Evolutionary conservation across 2,329 filamentous ascomycete genomes (phyloP).

Genomic region (Paracoccidioides brasiliensis): DNA sequence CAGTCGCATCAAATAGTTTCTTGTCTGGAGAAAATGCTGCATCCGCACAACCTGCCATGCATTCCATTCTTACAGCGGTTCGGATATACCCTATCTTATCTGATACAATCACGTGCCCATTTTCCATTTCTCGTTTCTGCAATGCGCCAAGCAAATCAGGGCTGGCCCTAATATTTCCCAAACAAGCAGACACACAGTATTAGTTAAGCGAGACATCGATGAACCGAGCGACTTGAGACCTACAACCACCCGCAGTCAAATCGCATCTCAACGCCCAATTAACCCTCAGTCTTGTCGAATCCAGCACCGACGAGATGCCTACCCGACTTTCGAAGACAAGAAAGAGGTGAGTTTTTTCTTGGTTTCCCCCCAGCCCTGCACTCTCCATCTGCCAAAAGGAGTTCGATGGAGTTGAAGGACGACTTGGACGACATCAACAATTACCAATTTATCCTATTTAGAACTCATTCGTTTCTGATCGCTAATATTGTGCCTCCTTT

Average conservation of each 20-base stretch:
- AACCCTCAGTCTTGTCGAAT: slow-evolving; percentile 26
- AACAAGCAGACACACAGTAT: slow-evolving; percentile 16
- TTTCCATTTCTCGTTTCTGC: slow-evolving; percentile 3
- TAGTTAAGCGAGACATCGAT: slow-evolving; percentile 11
- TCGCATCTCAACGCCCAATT: slow-evolving; percentile 26
- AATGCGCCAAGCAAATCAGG: slow-evolving; percentile 13
- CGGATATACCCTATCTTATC: background rate
- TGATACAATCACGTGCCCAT: background rate
- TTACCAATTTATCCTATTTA: background rate
- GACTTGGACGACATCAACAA: background rate
- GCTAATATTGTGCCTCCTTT: background rate
- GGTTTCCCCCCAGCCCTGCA: background rate
- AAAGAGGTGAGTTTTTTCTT: slow-evolving; percentile 32
- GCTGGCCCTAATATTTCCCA: slow-evolving; percentile 14
- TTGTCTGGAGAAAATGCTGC: no score
- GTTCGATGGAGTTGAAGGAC: no score
- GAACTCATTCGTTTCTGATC: background rate
- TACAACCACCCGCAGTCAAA: slow-evolving; percentile 8
- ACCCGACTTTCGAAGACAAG: slow-evolving; percentile 39
- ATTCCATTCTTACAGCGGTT: no score
- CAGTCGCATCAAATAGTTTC: background rate
- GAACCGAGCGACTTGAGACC: background rate
- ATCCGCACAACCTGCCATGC: no score
- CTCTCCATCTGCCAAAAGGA: no score
- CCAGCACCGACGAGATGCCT: slow-evolving; percentile 36